Evolutionary conservation across 129 eudicot genomes (phyloP).

Genomic region (Oenanthe sinensis): DNA sequence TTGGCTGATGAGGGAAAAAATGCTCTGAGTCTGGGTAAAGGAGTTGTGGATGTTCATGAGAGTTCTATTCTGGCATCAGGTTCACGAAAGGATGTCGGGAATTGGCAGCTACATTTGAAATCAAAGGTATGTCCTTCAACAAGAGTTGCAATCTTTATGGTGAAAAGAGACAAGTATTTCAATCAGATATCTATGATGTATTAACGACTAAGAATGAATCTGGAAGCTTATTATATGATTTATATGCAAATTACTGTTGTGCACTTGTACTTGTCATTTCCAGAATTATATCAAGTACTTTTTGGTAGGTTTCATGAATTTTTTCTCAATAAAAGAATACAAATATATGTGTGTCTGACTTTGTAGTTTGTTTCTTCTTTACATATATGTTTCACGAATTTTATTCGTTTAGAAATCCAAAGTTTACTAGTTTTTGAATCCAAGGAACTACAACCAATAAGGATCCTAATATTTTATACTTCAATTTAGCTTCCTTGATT

Average conservation of each 20-base stretch:
- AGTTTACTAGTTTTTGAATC: not conserved
- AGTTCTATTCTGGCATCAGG: slow-evolving; percentile 69
- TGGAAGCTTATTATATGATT: not conserved
- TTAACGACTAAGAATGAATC: not conserved
- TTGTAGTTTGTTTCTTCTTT: slow-evolving; percentile 3
- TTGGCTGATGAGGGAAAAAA: slow-evolving; percentile 85
- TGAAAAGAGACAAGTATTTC: not conserved
- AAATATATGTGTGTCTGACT: not conserved
- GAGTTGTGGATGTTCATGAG: slow-evolving; percentile 35
- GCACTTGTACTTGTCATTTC: not conserved
- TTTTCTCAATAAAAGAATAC: not conserved
- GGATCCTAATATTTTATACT: not conserved
- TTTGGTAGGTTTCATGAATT: not conserved
- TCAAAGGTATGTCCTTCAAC: slow-evolving; percentile 49
- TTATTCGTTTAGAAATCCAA: not conserved
- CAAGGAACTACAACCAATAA: not conserved
- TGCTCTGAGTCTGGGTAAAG: slow-evolving; percentile 53
- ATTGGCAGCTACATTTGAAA: slow-evolving; percentile 78
- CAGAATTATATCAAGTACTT: not conserved
- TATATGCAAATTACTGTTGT: no score
- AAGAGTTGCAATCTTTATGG: not conserved
- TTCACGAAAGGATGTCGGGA: slow-evolving; percentile 67
- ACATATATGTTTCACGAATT: not conserved
- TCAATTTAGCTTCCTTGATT: not conserved
- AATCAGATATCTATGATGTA: not conserved